Evolutionary conservation across 2,329 filamentous ascomycete genomes (phyloP).

Genomic region (Elsinoe necatrix): DNA sequence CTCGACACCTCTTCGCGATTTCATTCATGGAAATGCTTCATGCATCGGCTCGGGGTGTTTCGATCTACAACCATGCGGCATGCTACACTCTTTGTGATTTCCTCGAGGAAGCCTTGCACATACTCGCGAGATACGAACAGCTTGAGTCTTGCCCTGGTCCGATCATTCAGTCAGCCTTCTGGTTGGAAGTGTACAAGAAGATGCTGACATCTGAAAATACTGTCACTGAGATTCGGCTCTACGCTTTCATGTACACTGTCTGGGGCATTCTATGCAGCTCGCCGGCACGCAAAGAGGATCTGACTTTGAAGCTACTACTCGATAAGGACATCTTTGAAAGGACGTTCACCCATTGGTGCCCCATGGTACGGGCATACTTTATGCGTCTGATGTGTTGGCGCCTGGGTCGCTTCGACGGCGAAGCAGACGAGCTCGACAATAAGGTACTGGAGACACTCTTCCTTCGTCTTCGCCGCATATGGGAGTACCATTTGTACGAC

Average conservation of each 20-base stretch:
- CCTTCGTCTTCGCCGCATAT: constrained; percentile 60
- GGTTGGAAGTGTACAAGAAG: constrained; percentile 69
- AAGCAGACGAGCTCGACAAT: constrained; percentile 38
- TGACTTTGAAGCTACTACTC: constrained; percentile 70
- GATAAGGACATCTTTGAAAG: constrained; percentile 66
- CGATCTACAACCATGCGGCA: constrained; percentile 70
- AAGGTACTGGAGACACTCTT: constrained; percentile 61
- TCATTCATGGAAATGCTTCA: constrained; percentile 67
- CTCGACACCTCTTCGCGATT: constrained; percentile 65
- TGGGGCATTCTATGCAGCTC: constrained; percentile 67
- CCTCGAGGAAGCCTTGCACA: constrained; percentile 67
- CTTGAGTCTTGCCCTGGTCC: constrained; percentile 33
- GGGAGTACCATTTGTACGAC: constrained; percentile 71
- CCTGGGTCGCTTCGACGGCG: constrained; percentile 66
- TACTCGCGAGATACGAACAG: constrained; percentile 54
- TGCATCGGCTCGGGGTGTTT: constrained; percentile 64
- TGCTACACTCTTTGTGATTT: constrained; percentile 91
- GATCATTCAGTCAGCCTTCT: constrained; percentile 72
- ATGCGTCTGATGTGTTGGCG: constrained; percentile 88
- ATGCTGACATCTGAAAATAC: constrained; percentile 80
- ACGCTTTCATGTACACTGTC: constrained; percentile 70
- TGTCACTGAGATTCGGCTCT: constrained; percentile 77
- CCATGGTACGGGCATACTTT: constrained; percentile 88
- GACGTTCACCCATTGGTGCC: constrained; percentile 89
- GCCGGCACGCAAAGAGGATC: constrained; percentile 55